These are phyloP conservation scores for Salix koriyanagi DNA, from an alignment of 345 rosid genomes.

Conservation along the genomic window DNA sequence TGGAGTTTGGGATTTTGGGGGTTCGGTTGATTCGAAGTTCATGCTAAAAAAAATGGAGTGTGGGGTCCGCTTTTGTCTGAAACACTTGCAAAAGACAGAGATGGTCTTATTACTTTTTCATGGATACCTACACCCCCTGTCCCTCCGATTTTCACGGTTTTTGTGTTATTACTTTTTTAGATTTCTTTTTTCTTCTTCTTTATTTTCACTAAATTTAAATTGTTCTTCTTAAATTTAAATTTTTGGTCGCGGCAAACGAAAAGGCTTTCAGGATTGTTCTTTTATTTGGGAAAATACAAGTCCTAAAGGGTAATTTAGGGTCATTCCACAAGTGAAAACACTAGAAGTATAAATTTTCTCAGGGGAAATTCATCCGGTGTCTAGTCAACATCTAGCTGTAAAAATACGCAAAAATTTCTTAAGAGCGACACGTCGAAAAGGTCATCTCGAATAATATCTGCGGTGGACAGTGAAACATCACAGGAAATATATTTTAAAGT, in stretches of 20 bases:
- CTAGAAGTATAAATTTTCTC: background rate
- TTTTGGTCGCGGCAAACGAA: too few relatives aligned
- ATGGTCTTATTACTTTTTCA: constrained; percentile 10
- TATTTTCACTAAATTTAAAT: background rate
- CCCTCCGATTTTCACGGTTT: background rate
- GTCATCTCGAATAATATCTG: too few relatives aligned
- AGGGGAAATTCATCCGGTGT: background rate
- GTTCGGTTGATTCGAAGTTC: constrained; percentile 27
- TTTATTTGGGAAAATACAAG: too few relatives aligned
- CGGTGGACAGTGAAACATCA: too few relatives aligned
- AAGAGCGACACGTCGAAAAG: too few relatives aligned
- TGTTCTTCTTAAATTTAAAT: background rate
- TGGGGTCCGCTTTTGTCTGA: constrained; percentile 17
- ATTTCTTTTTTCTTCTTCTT: background rate
- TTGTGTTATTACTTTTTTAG: too few relatives aligned
- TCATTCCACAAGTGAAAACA: background rate
- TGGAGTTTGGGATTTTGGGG: background rate
- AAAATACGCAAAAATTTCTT: too few relatives aligned
- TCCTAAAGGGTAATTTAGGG: background rate
- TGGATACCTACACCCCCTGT: background rate
- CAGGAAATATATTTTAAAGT: too few relatives aligned
- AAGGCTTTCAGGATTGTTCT: too few relatives aligned
- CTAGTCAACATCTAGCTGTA: background rate
- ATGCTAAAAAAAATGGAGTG: constrained; percentile 18
- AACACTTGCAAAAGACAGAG: constrained; percentile 23